Base-by-base conservation (phyloP, 495 filamentous ascomycete genomes). In the Daldinia decipiens region DNA sequence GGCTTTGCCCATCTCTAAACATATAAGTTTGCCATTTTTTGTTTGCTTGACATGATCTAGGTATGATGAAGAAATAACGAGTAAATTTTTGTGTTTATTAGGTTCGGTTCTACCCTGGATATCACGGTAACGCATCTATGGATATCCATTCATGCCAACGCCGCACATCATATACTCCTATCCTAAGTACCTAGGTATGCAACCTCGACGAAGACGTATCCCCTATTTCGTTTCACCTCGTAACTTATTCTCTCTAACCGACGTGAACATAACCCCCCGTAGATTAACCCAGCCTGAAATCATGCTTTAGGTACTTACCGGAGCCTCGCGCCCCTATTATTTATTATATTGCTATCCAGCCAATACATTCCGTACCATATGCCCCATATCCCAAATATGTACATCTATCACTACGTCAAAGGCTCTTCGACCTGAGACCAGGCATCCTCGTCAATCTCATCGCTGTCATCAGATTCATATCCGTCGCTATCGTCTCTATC, bases 351-450 rank as follows among this genome's bases (percentile, higher is more conserved):
- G 8, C 43, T 15, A 47, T 47, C 17, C 1, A 36, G 12, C 34
- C 34, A 36, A 36, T 3, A 36, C 34, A 36, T 36, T 7, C 31
- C 31, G 1, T 34, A 34, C 39, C 8, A n/a, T 6, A 31, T 31
- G 5, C 29, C 29, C 29, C 7, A 32, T 32, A 32, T n/a, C 40
- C 2, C 2, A 45, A 21, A 45, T 19, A 19, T 9, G 2, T 7
- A 17, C 7, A 21, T 5, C 6, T 24, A 47, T 24, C 2, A 31
- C 24, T 53, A 53, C 19, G 8, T 53, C 24, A 29, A 60, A 15
- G 64, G 64, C 29, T 64, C 64, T 51, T 64, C 64, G 9, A 67
- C 64, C 15, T 64, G 50, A 15, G 69, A 72, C 69, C 69, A 72
- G 1, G 64, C 55, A 19, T 68, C 69, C 11, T 72, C 69, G 17